phyloP scores from a whole-genome alignment of 2,329 filamentous ascomycete genomes.

The Botrytis galanthina region DNA sequence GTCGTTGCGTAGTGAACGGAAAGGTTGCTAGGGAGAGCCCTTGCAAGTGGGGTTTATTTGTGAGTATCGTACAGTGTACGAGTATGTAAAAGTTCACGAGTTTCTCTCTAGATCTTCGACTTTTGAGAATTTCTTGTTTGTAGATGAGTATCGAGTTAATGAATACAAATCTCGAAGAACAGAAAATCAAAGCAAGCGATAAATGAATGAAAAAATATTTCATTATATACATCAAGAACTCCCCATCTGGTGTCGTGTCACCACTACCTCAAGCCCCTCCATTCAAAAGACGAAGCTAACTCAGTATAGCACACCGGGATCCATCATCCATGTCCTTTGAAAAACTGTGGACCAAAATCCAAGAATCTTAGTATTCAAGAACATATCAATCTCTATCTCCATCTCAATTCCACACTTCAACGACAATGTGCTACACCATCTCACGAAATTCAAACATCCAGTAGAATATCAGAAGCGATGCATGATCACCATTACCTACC shows the following conservation, averaged over 20 bases:
- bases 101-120: too few species aligned
- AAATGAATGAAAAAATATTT: neutral
- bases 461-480: too few species aligned
- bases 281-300: neutral
- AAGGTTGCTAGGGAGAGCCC: neutral
- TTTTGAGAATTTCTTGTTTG: neutral
- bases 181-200: neutral
- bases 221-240: neutral
- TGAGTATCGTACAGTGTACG: too few species aligned
- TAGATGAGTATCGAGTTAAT: neutral
- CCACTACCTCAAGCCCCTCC: neutral
- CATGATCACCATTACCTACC: too few species aligned
- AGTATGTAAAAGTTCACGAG: too few species aligned
- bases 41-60: neutral
- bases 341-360: neutral
- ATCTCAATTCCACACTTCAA: too few species aligned
- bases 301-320: too few species aligned
- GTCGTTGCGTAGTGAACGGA: neutral
- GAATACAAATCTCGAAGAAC: neutral
- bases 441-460: too few species aligned
- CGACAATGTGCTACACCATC: too few species aligned
- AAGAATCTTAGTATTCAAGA: too few species aligned
- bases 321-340: neutral
- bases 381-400: too few species aligned
- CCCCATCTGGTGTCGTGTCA: neutral